These are phyloP conservation scores for Dactylellina haptotyla DNA, from an alignment of 2,329 filamentous ascomycete genomes.

Conservation along the genomic window DNA sequence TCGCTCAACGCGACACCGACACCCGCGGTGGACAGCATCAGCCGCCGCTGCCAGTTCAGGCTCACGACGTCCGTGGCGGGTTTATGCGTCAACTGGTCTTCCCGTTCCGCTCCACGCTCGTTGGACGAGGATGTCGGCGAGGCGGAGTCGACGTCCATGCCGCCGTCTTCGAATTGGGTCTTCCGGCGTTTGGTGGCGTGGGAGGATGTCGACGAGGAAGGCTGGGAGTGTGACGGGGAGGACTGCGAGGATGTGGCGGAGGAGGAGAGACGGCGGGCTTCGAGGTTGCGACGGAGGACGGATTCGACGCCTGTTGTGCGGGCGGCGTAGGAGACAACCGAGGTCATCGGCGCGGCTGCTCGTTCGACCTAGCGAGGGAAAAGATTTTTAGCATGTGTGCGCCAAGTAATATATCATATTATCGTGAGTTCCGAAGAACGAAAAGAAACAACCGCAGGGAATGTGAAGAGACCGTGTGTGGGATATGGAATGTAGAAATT, in stretches of 20 bases:
- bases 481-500: neutral
- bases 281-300: conserved; percentile 83
- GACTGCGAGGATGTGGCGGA: conserved; percentile 35
- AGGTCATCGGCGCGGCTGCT: conserved; percentile 81
- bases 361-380: conserved; percentile 63
- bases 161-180: conserved; percentile 64
- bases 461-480: neutral
- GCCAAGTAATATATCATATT: neutral
- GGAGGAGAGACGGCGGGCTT: conserved; percentile 52
- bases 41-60: conserved; percentile 78
- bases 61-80: conserved; percentile 58
- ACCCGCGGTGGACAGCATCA: conserved; percentile 90
- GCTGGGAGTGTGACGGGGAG: conserved; percentile 61
- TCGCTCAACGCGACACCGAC: conserved; percentile 91
- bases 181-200: conserved; percentile 69
- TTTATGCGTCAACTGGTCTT: conserved; percentile 57
- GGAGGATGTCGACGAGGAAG: conserved; percentile 55
- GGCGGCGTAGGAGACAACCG: conserved; percentile 84
- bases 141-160: conserved; percentile 54
- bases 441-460: neutral
- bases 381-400: neutral
- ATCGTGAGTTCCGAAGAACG: neutral
- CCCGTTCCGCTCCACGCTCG: conserved; percentile 59
- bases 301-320: conserved; percentile 88
- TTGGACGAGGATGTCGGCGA: conserved; percentile 57